These are phyloP conservation scores for Candida labiduridarum DNA, from an alignment of 1,139 yeast genomes.

Conservation along the genomic window DNA sequence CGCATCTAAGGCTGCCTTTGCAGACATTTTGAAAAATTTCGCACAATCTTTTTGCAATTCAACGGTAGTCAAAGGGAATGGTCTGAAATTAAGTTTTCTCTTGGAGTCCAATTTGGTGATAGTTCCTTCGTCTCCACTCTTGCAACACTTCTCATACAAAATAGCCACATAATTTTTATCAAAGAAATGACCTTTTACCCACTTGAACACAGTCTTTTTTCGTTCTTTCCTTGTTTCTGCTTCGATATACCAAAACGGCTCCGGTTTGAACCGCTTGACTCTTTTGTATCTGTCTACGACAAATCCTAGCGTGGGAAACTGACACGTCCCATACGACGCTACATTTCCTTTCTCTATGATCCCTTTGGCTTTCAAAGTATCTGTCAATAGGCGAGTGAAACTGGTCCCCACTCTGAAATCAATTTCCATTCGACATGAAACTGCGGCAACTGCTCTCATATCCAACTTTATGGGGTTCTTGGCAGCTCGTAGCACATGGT, in stretches of 20 bases:
- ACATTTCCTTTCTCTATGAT: slow-evolving; percentile 29
- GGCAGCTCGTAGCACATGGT: slow-evolving; percentile 79
- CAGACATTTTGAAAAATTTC: slow-evolving; percentile 69
- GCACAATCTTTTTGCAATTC: slow-evolving; percentile 90
- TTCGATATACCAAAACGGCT: slow-evolving; percentile 77
- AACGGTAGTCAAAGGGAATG: slow-evolving; percentile 94
- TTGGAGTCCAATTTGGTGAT: slow-evolving; percentile 56
- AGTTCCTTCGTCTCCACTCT: slow-evolving; percentile 40
- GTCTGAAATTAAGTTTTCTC: slow-evolving; percentile 78
- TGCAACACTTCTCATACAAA: slow-evolving; percentile 67
- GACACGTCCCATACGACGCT: slow-evolving; percentile 90
- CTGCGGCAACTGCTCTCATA: slow-evolving; percentile 77
- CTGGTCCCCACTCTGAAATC: slow-evolving; percentile 90
- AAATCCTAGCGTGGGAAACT: slow-evolving; percentile 95
- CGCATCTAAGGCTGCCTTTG: slow-evolving; percentile 76
- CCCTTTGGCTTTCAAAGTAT: slow-evolving; percentile 37
- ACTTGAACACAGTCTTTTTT: slow-evolving; percentile 46
- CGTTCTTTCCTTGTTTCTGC: slow-evolving; percentile 50
- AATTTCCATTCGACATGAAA: slow-evolving; percentile 79
- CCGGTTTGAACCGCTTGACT: slow-evolving; percentile 70
- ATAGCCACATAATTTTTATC: slow-evolving; percentile 68
- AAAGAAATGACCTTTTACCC: slow-evolving; percentile 74
- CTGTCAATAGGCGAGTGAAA: slow-evolving; percentile 77
- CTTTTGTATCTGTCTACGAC: slow-evolving; percentile 91
- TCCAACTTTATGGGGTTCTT: slow-evolving; percentile 64